A percentile compares a stretch with the other conserved stretches of the same genome.
Conservation (phyloP, 225 moss, liverwort and hornwort genomes). For the Marchantia polymorpha region DNA sequence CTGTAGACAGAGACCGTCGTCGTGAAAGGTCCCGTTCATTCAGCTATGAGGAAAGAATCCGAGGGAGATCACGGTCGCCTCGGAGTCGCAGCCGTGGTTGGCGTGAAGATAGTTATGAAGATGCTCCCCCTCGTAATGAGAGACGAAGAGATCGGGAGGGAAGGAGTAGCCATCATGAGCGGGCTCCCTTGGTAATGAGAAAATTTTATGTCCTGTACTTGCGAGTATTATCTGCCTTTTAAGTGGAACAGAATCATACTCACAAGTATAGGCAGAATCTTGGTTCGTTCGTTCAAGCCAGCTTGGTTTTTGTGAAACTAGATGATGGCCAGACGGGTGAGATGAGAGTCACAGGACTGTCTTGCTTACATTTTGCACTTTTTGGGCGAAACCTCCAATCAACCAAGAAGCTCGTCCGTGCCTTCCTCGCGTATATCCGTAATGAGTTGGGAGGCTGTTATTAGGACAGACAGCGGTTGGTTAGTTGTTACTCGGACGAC, state of each 20-base stretch:
- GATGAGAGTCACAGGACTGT: slow-evolving; percentile 26
- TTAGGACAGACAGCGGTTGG: slow-evolving; percentile 22
- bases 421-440: slow-evolving; percentile 16
- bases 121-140: slow-evolving; percentile 54
- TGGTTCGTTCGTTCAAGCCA: slow-evolving; percentile 35
- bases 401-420: slow-evolving; percentile 23
- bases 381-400: slow-evolving; percentile 21
- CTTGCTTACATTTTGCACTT: slow-evolving; percentile 23
- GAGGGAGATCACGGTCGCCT: slow-evolving; percentile 63
- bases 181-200: slow-evolving; percentile 61
- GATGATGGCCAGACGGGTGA: slow-evolving; percentile 23
- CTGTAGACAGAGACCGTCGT: slow-evolving; percentile 57
- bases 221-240: slow-evolving; percentile 28
- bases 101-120: slow-evolving; percentile 87
- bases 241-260: slow-evolving; percentile 35
- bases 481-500: slow-evolving; percentile 35
- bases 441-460: slow-evolving; percentile 18
- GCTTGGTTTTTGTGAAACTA: slow-evolving; percentile 25
- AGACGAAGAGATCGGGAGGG: slow-evolving; percentile 77
- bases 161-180: slow-evolving; percentile 62
- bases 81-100: slow-evolving; percentile 88
- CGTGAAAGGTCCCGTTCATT: slow-evolving; percentile 73
- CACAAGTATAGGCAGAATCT: slow-evolving; percentile 28
- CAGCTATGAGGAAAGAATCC: slow-evolving; percentile 73
- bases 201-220: slow-evolving; percentile 27